Evolutionary conservation across 306 rosid genomes (phyloP), one percentile per base, ranked within the genome.

Genomic region (Dalbergia oliveri): DNA sequence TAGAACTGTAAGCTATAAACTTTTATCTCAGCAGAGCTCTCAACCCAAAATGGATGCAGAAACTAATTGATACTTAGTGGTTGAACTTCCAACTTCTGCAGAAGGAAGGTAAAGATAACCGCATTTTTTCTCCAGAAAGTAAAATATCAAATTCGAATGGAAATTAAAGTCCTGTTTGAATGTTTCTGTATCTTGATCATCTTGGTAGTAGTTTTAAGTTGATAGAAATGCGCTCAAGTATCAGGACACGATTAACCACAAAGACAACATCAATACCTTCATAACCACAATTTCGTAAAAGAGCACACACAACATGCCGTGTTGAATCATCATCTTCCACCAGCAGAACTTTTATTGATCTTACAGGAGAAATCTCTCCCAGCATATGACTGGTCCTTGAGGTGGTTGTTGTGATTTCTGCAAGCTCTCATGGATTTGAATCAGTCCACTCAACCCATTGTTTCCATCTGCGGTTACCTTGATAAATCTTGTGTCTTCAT

Each of bases 261-360:
- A 45, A 58, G 15, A 31, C 11, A 70, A 64, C 16, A 58, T 15
- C 14, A 80, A 74, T 72, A 90, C 94, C 94, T 90, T 90, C 91
- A 59, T 88, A 90, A 72, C 88, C 65, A 80, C 94, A 90, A 69
- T 90, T 90, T 61, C 86, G 85, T 47, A 90, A 84, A 50, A 90
- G 84, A 77, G 94, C 94, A 62, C 85, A 67, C 65, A 90, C 90
- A 70, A 90, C 85, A 64, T 90, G 88, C 54, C 94, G 90, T 2
- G 91, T 90, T 13, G 91, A 88, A 63, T 88, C 94, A 75, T 90
- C 94, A 69, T 88, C 84, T 68, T 90, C 94, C 73, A 88, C 94
- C 19, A 90, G 85, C 82, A 90, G 76, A 77, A 90, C 91, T 73
- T 88, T 90, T 83, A 90, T 78, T 39, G 91, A 86, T 82, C 87